Evolutionary conservation across 164 flowering plant species (phyloP), one percentile per base, ranked within the genome.

Genomic region (Magnolia officinalis): DNA sequence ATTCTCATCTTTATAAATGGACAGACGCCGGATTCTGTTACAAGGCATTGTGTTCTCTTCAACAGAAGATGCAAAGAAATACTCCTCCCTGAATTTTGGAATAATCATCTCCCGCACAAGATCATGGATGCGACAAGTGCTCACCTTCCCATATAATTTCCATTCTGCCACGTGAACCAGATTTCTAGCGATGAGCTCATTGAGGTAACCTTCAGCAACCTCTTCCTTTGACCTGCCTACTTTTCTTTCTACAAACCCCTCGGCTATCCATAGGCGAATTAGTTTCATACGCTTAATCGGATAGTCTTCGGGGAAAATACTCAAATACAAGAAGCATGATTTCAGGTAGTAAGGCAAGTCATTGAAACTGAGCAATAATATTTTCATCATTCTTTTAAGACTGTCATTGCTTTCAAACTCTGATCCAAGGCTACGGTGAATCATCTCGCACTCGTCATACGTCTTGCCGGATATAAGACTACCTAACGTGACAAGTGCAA

Each of bases 401-500:
- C 16, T 7, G 70, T 71, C 73, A 55, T 69, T 37, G 24, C 23
- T 59, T 24, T 51, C 51, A 4, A 75, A 14, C 37, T 81, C 73
- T 66, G 55, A 69, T n/a, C 50, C 72, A 11, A 81, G 50, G 67
- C 71, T 73, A 24, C 59, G 52, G 13, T 50, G 29, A n/a, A 81
- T 63, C 16, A 61, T 21, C 51, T 16, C 75, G 89, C 91, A 86
- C 66, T 84, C 87, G 16, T 26, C 76, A 59, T 72, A 73, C 29
- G 70, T 51, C 63, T 84, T 84, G 21, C 78, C 79, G 0, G 81
- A 80, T 84, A 89, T 75, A 7, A 89, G 75, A 26, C 90, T 86
- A 65, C 84, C 91, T 4, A 87, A 79, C 13, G 87, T 87, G 74
- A 81, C 82, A 77, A 85, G 81, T 18, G 90, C 88, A 51, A 87